phyloP scores from a whole-genome alignment of 345 rosid genomes.

The Brassica rapa region DNA sequence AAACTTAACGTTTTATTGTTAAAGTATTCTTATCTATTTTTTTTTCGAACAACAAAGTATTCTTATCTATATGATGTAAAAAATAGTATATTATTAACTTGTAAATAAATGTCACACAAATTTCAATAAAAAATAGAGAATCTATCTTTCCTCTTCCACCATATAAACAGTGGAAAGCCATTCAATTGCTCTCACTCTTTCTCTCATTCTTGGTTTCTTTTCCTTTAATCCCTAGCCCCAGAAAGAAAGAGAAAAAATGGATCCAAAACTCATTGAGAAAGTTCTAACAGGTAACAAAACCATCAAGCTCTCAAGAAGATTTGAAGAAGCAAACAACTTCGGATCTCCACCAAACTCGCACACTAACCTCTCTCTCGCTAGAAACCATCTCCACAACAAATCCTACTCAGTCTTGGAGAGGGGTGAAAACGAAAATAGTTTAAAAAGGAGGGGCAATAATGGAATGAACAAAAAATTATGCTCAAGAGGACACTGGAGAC shows the following conservation, averaged over 20 bases:
- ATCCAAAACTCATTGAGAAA: conserved; percentile 16
- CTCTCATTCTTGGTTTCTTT: conserved; percentile 6
- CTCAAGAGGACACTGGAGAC: conserved; percentile 94
- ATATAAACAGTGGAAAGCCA: conserved; percentile 41
- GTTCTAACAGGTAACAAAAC: conserved; percentile 23
- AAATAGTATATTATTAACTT: not conserved
- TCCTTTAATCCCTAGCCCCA: conserved; percentile 11
- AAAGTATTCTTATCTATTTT: not conserved
- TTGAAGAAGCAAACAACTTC: conserved; percentile 27
- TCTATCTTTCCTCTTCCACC: conserved; percentile 39
- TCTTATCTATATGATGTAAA: not conserved
- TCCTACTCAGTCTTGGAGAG: conserved; percentile 28
- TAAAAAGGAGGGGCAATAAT: not conserved
- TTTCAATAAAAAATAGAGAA: conserved; percentile 19
- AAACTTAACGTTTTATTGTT: conserved; percentile 12
- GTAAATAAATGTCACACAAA: conserved; percentile 20
- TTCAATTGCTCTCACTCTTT: conserved; percentile 18
- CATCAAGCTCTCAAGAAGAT: conserved; percentile 12
- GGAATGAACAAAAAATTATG: conserved; percentile 18
- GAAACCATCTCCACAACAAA: conserved; percentile 17
- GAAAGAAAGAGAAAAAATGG: conserved; percentile 13
- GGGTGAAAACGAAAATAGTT: not conserved
- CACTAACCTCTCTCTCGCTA: conserved; percentile 16
- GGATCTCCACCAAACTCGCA: conserved; percentile 31
- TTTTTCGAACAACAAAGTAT: not conserved